Evolutionary conservation across 371 early-diverging fungal species (phyloP), one percentile per base, ranked within the genome.

Genomic region (Mucor piriformis): DNA sequence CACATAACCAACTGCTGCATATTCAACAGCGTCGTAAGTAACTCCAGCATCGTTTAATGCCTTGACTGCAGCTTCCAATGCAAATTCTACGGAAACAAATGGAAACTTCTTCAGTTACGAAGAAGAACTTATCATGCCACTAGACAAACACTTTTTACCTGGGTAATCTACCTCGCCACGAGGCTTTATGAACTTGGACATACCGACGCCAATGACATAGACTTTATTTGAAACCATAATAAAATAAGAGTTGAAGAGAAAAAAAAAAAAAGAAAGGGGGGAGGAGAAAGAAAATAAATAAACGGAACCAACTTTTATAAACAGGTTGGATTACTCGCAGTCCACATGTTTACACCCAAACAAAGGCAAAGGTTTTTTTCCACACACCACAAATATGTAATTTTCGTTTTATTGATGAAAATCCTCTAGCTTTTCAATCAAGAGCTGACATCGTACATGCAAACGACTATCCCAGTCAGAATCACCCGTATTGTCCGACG

Each of bases 51-150:
- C 92, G 42, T 87, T 74, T 40, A 92, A 72, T 10, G 92, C 91
- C 74, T 91, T 90, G 37, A 87, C 81, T 25, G 81, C 76, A 43
- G 91, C 89, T 64, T 92, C 89, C 53, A 83, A 77, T n/a, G 78
- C 88, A 58, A 87, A 82, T 49, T 88, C 91, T 87, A 64, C 3
- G 15, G 21, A 46, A 8, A 38, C 21, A 3, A 10, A 20, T 40
- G n/a, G n/a, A n/a, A n/a, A n/a, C n/a, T n/a, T n/a, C n/a, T n/a
- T n/a, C n/a, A n/a, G n/a, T n/a, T n/a, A n/a, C n/a, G n/a, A n/a
- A n/a, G n/a, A n/a, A n/a, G n/a, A n/a, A n/a, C n/a, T n/a, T n/a
- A n/a, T n/a, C n/a, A n/a, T n/a, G n/a, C n/a, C n/a, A n/a, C n/a
- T n/a, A n/a, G n/a, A n/a, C n/a, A n/a, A n/a, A n/a, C n/a, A n/a